Evolutionary conservation across 2,329 filamentous ascomycete species (phyloP).

Genomic region (Juglanconis sp.): DNA sequence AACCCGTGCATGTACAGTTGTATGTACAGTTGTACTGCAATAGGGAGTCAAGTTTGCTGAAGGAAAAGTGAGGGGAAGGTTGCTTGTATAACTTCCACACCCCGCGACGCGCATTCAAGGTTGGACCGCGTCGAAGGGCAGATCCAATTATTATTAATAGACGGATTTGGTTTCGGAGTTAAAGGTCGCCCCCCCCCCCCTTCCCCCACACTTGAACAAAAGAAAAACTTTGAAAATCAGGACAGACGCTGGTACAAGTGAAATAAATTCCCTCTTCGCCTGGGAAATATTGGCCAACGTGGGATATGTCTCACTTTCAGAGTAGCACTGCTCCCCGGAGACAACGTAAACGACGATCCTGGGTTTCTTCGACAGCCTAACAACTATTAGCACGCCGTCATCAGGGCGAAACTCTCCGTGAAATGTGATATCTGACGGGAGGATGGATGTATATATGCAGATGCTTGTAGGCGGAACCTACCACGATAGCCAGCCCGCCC

Average conservation of each 20-base stretch:
- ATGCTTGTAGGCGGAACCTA: neutral
- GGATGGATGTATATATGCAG: neutral
- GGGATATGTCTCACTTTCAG: neutral
- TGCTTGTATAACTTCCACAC: neutral
- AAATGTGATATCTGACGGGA: neutral
- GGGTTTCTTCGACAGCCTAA: neutral
- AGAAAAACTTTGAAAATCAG: neutral
- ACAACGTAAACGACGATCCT: neutral
- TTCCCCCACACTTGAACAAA: neutral
- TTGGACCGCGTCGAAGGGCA: neutral
- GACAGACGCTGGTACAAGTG: too few species aligned
- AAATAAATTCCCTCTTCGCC: neutral
- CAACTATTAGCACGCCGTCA: neutral
- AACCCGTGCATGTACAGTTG: too few species aligned
- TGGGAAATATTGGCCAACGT: too few species aligned
- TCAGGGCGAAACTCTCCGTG: too few species aligned
- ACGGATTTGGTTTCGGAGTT: neutral
- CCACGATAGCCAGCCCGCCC: neutral
- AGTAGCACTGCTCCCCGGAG: neutral
- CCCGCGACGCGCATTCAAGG: slow-evolving; percentile 2
- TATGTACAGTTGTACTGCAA: neutral
- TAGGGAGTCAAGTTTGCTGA: neutral
- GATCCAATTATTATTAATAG: neutral
- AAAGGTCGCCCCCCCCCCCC: neutral
- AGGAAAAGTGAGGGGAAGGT: neutral